Conservation (phyloP, 2,329 filamentous ascomycete genomes). For the Phoma herbarum region DNA sequence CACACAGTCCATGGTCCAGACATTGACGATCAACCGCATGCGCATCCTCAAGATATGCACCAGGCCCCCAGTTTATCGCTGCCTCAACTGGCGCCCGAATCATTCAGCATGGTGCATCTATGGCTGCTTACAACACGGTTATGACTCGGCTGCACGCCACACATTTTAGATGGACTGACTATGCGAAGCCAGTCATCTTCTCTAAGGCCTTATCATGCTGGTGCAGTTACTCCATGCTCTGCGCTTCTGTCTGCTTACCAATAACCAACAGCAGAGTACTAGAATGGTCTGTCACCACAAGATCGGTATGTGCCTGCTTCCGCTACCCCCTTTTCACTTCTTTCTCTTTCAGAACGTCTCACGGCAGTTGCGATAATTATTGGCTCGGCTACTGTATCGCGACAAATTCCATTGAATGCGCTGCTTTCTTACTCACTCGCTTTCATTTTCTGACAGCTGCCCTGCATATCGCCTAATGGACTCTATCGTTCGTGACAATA, state of each 20-base stretch:
- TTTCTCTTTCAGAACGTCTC: neutral
- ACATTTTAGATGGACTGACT: constrained; percentile 13
- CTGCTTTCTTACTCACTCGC: constrained; percentile 23
- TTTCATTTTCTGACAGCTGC: constrained; percentile 10
- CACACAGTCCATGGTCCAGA: neutral
- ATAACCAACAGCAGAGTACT: constrained; percentile 9
- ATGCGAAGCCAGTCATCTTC: constrained; percentile 17
- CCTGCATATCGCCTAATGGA: constrained; percentile 6
- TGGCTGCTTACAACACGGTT: constrained; percentile 31
- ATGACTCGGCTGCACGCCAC: constrained; percentile 25
- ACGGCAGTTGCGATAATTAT: neutral
- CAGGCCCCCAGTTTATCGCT: constrained; percentile 1
- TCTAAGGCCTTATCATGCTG: constrained; percentile 11
- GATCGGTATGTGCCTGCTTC: constrained; percentile 20
- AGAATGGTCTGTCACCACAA: constrained; percentile 18
- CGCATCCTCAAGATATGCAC: neutral
- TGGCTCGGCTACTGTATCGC: neutral
- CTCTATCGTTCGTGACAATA: constrained; percentile 3
- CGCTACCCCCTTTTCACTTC: constrained; percentile 8
- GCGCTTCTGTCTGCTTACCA: constrained; percentile 16
- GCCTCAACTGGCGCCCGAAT: constrained; percentile 15
- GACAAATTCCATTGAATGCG: constrained; percentile 6
- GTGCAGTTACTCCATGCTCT: neutral
- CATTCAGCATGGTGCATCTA: constrained; percentile 27
- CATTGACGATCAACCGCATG: constrained; percentile 1